Evolutionary conservation across 1,284 basidiomycete species (phyloP).

Genomic region (Nidula niveotomentosa): DNA sequence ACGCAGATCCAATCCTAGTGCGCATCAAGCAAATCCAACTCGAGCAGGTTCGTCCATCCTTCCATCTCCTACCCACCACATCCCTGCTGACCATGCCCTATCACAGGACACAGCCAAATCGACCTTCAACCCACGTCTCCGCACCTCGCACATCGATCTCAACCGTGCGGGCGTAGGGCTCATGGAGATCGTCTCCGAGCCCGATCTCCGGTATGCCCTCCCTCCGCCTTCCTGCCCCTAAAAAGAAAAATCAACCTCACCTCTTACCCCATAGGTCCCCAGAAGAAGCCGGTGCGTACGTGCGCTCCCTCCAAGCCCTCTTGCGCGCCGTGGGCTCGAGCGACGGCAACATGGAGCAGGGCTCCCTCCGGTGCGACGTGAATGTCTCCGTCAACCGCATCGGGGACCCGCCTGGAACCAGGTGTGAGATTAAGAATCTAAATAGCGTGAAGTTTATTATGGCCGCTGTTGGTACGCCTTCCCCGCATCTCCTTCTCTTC

Average conservation of each 20-base stretch:
- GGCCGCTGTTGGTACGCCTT: constrained; percentile 77
- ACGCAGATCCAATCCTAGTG: constrained; percentile 45
- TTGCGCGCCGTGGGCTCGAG: constrained; percentile 85
- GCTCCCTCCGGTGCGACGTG: constrained; percentile 92
- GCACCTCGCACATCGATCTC: constrained; percentile 76
- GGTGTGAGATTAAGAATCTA: constrained; percentile 98
- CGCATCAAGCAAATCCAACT: constrained; percentile 94
- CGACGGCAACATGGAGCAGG: constrained; percentile 99
- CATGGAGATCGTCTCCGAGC: constrained; percentile 96
- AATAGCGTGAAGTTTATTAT: constrained; percentile 90
- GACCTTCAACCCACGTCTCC: constrained; percentile 58
- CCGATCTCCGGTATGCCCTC: constrained; percentile 70
- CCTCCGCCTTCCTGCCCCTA: constrained; percentile 25
- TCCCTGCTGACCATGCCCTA: background rate
- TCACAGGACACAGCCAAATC: constrained; percentile 93
- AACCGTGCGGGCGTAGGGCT: constrained; percentile 90
- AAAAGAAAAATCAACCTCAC: background rate
- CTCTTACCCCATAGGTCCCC: constrained; percentile 56
- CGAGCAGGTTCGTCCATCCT: constrained; percentile 73
- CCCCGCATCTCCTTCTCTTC: constrained; percentile 1
- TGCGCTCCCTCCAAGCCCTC: constrained; percentile 81
- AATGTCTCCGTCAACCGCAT: constrained; percentile 87
- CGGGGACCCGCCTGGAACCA: constrained; percentile 72
- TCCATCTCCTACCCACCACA: background rate
- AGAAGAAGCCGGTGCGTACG: constrained; percentile 91